phyloP scores from a whole-genome alignment of 2,329 filamentous ascomycete species.

The Botrytis fabae region DNA sequence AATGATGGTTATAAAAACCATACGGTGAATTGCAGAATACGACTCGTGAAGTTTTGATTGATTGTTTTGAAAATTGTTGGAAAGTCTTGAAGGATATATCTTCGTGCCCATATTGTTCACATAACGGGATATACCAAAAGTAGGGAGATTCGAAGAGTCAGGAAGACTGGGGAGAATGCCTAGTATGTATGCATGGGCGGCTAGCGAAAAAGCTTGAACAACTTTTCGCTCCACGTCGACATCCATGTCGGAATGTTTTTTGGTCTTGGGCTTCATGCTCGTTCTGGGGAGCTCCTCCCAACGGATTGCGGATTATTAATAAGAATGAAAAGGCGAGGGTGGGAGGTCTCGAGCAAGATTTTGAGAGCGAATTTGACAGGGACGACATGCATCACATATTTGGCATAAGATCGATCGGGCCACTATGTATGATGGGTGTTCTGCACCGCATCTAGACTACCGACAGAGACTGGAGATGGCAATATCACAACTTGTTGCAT shows the following conservation, averaged over 20 bases:
- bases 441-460: not conserved
- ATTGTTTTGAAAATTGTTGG: not conserved
- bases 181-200: not conserved
- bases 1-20: not conserved
- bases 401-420: not conserved
- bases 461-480: not conserved
- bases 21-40: not conserved
- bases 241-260: not conserved
- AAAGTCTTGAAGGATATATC: not conserved
- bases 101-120: not conserved
- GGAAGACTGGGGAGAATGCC: not conserved
- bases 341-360: not conserved
- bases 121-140: not conserved
- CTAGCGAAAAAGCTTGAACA: slow-evolving; percentile 15
- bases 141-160: not conserved
- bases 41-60: not conserved
- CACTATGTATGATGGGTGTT: not conserved
- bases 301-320: not conserved
- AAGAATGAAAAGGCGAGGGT: not conserved
- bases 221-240: not conserved
- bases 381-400: not conserved
- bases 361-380: not conserved
- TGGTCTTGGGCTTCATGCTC: not conserved
- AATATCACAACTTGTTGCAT: not conserved
- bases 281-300: not conserved